Percentiles rank a stretch among this genome's conserved stretches.
phyloP scores from a whole-genome alignment of 2,329 filamentous ascomycete species.

The Lachnellula hyalina region DNA sequence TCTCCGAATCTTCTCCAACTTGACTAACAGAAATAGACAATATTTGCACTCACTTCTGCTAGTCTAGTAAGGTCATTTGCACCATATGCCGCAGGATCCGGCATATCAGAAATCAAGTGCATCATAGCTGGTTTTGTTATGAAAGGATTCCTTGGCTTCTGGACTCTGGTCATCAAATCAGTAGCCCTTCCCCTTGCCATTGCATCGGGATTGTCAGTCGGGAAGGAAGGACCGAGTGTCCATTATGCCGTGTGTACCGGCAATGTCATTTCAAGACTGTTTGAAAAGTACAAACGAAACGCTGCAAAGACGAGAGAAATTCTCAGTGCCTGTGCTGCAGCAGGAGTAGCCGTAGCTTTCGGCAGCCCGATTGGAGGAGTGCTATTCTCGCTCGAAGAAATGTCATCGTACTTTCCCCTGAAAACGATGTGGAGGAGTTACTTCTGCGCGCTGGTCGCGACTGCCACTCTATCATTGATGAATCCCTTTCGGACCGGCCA shows the following conservation, averaged over 20 bases:
- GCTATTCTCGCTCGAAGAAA: slow-evolving; percentile 94
- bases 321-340: slow-evolving; percentile 86
- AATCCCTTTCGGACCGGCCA: slow-evolving; percentile 97
- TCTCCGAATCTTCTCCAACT: neutral
- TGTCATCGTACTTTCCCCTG: slow-evolving; percentile 92
- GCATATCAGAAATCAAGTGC: slow-evolving; percentile 98
- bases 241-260: slow-evolving; percentile 97
- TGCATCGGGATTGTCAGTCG: slow-evolving; percentile 87
- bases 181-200: slow-evolving; percentile 87
- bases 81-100: slow-evolving; percentile 91
- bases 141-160: slow-evolving; percentile 92
- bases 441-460: slow-evolving; percentile 93
- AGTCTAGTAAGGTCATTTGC: slow-evolving; percentile 85
- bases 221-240: slow-evolving; percentile 97
- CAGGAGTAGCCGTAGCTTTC: slow-evolving; percentile 93
- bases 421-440: slow-evolving; percentile 98
- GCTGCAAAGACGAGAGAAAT: slow-evolving; percentile 95
- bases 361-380: slow-evolving; percentile 96
- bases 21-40: slow-evolving; percentile 42
- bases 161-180: slow-evolving; percentile 92
- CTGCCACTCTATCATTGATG: slow-evolving; percentile 87
- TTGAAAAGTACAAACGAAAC: slow-evolving; percentile 86
- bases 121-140: slow-evolving; percentile 99
- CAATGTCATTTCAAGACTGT: slow-evolving; percentile 90
- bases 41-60: slow-evolving; percentile 79